phyloP scores from a whole-genome alignment of 2,329 filamentous ascomycete species.

The Blastomyces gilchristii region DNA sequence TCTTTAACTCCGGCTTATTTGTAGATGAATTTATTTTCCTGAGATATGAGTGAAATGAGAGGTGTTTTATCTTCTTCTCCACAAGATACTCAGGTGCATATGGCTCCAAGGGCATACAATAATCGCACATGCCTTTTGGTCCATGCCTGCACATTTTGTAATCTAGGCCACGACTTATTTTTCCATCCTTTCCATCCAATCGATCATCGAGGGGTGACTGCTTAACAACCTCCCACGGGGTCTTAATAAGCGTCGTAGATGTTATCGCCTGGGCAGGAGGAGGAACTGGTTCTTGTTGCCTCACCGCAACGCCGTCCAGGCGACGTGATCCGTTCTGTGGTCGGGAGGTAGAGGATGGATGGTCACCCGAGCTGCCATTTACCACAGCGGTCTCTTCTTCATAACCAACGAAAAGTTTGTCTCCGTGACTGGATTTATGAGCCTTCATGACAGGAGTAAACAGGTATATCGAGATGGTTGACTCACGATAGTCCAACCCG shows the following conservation, averaged over 20 bases:
- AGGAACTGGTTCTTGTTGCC: conserved; percentile 48
- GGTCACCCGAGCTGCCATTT: conserved; percentile 38
- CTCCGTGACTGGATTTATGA: conserved; percentile 59
- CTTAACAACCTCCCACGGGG: conserved; percentile 84
- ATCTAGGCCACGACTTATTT: conserved; percentile 67
- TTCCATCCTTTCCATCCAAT: conserved; percentile 80
- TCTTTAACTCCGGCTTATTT: conserved; percentile 88
- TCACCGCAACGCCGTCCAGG: conserved; percentile 29
- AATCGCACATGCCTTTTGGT: conserved; percentile 97
- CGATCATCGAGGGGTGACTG: conserved; percentile 81
- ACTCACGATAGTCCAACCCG: conserved; percentile 48
- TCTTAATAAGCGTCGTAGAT: conserved; percentile 57
- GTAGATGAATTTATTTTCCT: conserved; percentile 92
- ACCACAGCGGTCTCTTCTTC: conserved; percentile 45
- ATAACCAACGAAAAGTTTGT: conserved; percentile 82
- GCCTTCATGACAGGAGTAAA: not conserved
- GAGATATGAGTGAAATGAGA: conserved; percentile 89
- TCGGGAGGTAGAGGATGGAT: conserved; percentile 17
- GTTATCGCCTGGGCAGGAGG: conserved; percentile 48
- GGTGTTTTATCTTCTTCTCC: conserved; percentile 97
- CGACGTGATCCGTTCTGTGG: conserved; percentile 23
- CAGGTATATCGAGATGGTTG: not conserved
- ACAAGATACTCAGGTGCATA: conserved; percentile 80
- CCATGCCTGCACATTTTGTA: conserved; percentile 88
- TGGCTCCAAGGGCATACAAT: conserved; percentile 93